These are phyloP conservation scores for Thalassia testudinum DNA, from an alignment of 116 monocot genomes.

Conservation along the genomic window DNA sequence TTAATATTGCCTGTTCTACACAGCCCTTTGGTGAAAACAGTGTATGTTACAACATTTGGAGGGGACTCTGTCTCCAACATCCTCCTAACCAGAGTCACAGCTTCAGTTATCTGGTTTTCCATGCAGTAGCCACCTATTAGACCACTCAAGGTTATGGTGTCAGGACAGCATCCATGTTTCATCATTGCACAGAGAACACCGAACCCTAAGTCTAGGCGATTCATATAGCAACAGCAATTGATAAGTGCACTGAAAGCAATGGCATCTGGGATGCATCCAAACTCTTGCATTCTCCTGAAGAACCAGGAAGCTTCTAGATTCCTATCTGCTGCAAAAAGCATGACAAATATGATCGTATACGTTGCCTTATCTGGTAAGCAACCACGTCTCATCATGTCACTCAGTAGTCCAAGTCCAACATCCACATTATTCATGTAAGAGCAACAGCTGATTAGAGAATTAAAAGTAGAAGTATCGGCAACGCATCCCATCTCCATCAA, in stretches of 20 bases:
- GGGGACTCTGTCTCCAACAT: slow-evolving; percentile 11
- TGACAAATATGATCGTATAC: no score
- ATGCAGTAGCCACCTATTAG: slow-evolving; percentile 12
- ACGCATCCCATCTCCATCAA: no score
- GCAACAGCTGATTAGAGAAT: no score
- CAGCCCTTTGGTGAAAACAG: slow-evolving; percentile 9
- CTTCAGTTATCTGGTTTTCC: slow-evolving; percentile 6
- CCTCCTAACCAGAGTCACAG: slow-evolving; percentile 11
- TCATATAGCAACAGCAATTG: not conserved
- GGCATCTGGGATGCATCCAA: not conserved
- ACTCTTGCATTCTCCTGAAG: no score
- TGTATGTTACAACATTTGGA: slow-evolving; percentile 8
- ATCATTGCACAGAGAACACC: slow-evolving; percentile 11
- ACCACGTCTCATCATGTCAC: no score
- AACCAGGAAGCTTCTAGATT: no score
- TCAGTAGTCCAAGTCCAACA: no score
- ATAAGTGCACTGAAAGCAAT: not conserved
- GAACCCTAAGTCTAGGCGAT: slow-evolving; percentile 4
- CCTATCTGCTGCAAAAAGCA: no score
- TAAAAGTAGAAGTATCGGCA: no score
- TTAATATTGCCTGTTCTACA: slow-evolving; percentile 4
- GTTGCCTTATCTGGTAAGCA: no score
- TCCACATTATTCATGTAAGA: no score
- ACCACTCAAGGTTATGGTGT: not conserved
- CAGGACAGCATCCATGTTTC: slow-evolving; percentile 2